These are phyloP conservation scores for Abrus precatorius DNA, from an alignment of 306 rosid genomes.

Conservation along the genomic window DNA sequence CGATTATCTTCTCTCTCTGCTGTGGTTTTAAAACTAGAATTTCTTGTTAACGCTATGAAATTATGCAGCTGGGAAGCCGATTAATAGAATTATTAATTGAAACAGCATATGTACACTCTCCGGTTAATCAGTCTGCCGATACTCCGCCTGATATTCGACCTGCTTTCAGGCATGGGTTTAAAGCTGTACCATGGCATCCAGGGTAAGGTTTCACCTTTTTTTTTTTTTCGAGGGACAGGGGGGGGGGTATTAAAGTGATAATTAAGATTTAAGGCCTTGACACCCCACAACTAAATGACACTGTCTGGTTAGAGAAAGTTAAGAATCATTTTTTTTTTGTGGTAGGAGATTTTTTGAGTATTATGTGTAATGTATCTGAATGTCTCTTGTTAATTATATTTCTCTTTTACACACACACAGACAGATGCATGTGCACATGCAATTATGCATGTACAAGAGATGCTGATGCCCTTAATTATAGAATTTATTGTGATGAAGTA, in stretches of 20 bases:
- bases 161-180: conserved; percentile 80
- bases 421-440: neutral
- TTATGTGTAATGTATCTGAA: conserved; percentile 6
- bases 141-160: conserved; percentile 84
- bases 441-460: neutral
- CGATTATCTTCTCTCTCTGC: neutral
- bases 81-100: conserved; percentile 79
- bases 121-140: conserved; percentile 71
- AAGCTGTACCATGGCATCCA: conserved; percentile 63
- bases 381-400: conserved; percentile 12
- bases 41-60: conserved; percentile 41
- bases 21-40: conserved; percentile 29
- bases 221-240: neutral
- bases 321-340: conserved; percentile 23
- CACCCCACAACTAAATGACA: conserved; percentile 13
- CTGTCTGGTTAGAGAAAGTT: conserved; percentile 29
- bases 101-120: conserved; percentile 79
- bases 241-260: neutral
- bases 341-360: conserved; percentile 8
- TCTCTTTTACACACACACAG: neutral
- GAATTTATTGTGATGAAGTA: conserved; percentile 1
- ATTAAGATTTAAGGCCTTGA: conserved; percentile 20
- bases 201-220: conserved; percentile 59
- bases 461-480: neutral
- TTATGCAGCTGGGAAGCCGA: conserved; percentile 86